These are phyloP conservation scores for Erucastrum elatum DNA, from an alignment of 345 rosid genomes.

Conservation along the genomic window DNA sequence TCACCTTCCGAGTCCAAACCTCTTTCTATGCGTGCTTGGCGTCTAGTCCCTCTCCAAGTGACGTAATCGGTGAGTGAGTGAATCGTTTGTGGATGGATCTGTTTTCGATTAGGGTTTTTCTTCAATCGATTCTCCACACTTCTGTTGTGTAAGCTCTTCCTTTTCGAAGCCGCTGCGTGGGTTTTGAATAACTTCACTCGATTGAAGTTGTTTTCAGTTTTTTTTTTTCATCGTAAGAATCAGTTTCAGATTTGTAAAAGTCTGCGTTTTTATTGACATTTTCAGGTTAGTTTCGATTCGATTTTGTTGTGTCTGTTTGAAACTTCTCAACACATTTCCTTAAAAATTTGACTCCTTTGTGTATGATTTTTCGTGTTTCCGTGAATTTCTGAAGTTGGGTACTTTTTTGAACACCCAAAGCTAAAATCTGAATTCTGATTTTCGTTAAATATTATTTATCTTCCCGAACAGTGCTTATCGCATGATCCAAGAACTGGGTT, in stretches of 20 bases:
- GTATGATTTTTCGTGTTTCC: not conserved
- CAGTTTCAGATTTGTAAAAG: slow-evolving; percentile 24
- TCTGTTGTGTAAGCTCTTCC: not conserved
- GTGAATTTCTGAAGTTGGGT: slow-evolving; percentile 2
- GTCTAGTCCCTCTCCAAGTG: slow-evolving; percentile 27
- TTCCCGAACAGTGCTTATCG: slow-evolving; percentile 17
- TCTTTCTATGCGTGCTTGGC: not conserved
- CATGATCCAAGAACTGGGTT: slow-evolving; percentile 30
- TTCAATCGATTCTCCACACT: not conserved
- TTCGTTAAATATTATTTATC: slow-evolving; percentile 4
- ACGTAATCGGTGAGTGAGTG: slow-evolving; percentile 44
- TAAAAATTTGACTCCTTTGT: not conserved
- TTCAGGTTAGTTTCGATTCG: slow-evolving; percentile 8
- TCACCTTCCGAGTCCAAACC: not conserved
- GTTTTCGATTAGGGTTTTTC: slow-evolving; percentile 49
- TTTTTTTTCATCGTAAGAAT: not conserved
- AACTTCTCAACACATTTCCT: not conserved
- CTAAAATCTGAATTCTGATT: not conserved
- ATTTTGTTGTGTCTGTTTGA: not conserved
- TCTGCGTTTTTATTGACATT: slow-evolving; percentile 1
- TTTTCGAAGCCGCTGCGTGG: not conserved
- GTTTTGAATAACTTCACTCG: slow-evolving; percentile 21
- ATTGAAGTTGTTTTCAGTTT: not conserved
- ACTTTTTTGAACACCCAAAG: not conserved
- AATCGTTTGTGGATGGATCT: slow-evolving; percentile 43